Evolutionary conservation across 768 basidiomycete genomes (phyloP).

Genomic region (Boletus rubescentipes): DNA sequence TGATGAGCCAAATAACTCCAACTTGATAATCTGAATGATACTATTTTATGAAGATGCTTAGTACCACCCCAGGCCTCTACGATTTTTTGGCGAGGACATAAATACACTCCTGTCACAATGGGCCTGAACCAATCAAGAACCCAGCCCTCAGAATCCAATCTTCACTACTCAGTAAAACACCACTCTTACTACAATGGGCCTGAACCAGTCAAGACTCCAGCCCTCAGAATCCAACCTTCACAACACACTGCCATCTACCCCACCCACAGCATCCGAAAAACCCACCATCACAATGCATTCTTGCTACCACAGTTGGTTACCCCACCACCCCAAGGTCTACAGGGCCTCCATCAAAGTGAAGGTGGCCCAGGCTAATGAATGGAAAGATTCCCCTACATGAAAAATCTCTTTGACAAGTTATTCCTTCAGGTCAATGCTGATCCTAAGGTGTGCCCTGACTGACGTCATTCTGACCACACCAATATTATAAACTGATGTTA

Average conservation of each 20-base stretch:
- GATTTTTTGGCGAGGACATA: too few species aligned
- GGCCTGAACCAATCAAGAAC: not conserved
- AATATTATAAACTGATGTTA: not conserved
- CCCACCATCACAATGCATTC: not conserved
- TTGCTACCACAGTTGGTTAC: slow-evolving; percentile 3
- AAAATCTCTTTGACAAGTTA: not conserved
- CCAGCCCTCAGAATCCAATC: not conserved
- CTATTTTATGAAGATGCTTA: too few species aligned
- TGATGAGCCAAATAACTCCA: too few species aligned
- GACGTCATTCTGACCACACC: too few species aligned
- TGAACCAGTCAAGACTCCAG: too few species aligned
- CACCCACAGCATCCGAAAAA: not conserved
- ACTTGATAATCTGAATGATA: too few species aligned
- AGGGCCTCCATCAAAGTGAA: not conserved
- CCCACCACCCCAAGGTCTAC: not conserved
- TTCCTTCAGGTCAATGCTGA: slow-evolving; percentile 6
- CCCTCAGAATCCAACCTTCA: too few species aligned
- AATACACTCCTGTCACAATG: not conserved
- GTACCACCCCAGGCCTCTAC: too few species aligned
- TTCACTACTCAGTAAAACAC: too few species aligned
- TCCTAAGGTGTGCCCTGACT: not conserved
- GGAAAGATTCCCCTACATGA: not conserved
- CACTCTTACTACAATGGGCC: too few species aligned
- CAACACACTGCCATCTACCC: not conserved
- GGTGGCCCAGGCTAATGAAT: not conserved